A percentile compares a stretch with the other conserved stretches of the same genome.
phyloP scores from a whole-genome alignment of 306 rosid species.

The Nissolia schottii region DNA sequence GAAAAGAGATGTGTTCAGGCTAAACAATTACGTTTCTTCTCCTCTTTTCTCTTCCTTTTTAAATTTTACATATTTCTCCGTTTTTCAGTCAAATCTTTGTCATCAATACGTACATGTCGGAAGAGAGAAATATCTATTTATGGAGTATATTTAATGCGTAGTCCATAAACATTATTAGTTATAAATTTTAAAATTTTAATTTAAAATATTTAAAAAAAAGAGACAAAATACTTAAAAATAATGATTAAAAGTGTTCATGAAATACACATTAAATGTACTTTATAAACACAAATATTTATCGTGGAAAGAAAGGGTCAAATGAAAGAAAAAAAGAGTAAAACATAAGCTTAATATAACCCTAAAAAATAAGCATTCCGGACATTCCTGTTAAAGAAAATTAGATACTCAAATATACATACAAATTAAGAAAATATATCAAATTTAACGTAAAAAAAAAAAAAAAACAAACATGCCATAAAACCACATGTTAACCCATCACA shows the following conservation, averaged over 20 bases:
- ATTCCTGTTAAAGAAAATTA: not conserved
- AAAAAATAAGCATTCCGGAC: not conserved
- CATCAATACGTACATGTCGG: conserved; percentile 77
- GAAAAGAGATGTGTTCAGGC: not conserved
- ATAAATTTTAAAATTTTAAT: too few species aligned
- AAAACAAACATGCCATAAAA: not conserved
- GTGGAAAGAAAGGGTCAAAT: not conserved
- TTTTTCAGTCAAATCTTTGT: conserved; percentile 43
- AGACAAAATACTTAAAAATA: too few species aligned
- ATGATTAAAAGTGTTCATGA: too few species aligned
- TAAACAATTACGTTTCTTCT: conserved; percentile 60
- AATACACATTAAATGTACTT: too few species aligned
- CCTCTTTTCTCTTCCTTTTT: conserved; percentile 68
- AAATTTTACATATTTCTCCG: conserved; percentile 40
- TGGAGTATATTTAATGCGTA: too few species aligned
- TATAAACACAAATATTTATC: too few species aligned
- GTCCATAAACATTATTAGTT: too few species aligned
- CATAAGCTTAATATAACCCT: not conserved
- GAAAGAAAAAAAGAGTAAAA: not conserved
- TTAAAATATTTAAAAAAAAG: too few species aligned
- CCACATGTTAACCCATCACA: not conserved
- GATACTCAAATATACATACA: not conserved
- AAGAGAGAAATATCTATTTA: too few species aligned
- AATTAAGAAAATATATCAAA: too few species aligned
- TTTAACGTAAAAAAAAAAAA: too few species aligned